These are phyloP conservation scores for Jackrogersella multiformis DNA, from an alignment of 495 filamentous ascomycete species.

Conservation along the genomic window DNA sequence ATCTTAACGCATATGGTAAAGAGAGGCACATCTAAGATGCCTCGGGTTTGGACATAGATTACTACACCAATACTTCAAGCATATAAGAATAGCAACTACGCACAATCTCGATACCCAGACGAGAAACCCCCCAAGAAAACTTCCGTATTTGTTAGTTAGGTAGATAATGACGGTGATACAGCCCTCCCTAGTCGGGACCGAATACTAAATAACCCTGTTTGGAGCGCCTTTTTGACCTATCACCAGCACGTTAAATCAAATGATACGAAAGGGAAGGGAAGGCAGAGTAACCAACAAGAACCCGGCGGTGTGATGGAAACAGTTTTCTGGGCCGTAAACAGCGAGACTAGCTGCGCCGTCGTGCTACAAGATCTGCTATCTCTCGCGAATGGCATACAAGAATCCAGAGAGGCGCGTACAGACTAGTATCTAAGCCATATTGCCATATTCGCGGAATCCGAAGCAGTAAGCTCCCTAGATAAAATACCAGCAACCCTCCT, in stretches of 20 bases:
- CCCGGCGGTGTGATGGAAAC: constrained; percentile 8
- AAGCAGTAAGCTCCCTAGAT: neutral
- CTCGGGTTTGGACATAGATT: neutral
- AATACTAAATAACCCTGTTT: neutral
- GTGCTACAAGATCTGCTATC: constrained; percentile 21
- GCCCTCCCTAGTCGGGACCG: constrained; percentile 7
- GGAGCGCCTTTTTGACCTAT: constrained; percentile 5
- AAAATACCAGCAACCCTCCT: neutral
- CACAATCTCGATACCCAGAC: neutral
- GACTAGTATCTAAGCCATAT: neutral
- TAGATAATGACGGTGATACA: constrained; percentile 14
- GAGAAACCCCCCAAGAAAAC: neutral
- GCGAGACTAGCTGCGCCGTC: constrained; percentile 1
- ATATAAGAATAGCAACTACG: neutral
- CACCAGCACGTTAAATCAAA: neutral
- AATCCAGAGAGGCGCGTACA: neutral
- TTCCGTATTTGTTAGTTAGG: neutral
- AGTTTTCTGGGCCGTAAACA: constrained; percentile 1
- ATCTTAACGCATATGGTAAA: neutral
- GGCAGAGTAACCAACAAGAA: neutral
- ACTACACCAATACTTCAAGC: neutral
- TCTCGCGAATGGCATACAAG: constrained; percentile 16
- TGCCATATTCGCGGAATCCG: neutral
- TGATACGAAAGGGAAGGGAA: neutral
- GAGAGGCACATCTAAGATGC: neutral